phyloP scores from a whole-genome alignment of 1,284 basidiomycete genomes.

The Boletus sp. region DNA sequence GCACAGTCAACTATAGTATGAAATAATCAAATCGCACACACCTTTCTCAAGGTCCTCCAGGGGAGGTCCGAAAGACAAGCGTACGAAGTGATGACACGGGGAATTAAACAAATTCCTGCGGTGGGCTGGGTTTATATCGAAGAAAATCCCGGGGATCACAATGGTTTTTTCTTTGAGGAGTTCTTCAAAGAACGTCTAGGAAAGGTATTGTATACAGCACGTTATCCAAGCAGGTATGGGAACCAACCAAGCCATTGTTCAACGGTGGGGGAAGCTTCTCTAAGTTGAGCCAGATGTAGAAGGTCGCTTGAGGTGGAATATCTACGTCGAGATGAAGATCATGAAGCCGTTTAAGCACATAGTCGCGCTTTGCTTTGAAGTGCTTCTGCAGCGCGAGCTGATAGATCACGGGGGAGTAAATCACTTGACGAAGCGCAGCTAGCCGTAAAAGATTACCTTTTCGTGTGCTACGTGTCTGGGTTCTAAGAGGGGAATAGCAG shows the following conservation, averaged over 20 bases:
- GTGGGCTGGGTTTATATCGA: conserved; percentile 86
- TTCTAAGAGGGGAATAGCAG: conserved; percentile 79
- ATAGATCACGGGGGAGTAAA: background rate
- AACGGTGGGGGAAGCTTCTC: conserved; percentile 74
- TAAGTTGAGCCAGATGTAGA: conserved; percentile 92
- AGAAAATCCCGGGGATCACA: conserved; percentile 89
- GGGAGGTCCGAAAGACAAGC: conserved; percentile 86
- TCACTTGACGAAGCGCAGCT: background rate
- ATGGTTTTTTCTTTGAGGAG: conserved; percentile 88
- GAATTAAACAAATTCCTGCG: conserved; percentile 85
- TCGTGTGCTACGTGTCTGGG: conserved; percentile 68
- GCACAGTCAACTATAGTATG: conserved; percentile 1
- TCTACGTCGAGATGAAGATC: conserved; percentile 75
- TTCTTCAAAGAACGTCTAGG: conserved; percentile 91
- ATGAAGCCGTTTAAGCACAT: conserved; percentile 80
- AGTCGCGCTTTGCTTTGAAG: conserved; percentile 90
- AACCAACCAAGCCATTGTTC: conserved; percentile 79
- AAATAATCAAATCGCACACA: conserved; percentile 26
- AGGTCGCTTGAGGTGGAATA: conserved; percentile 75
- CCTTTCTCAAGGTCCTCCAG: conserved; percentile 81
- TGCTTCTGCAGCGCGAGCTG: conserved; percentile 79
- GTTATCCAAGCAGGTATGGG: background rate
- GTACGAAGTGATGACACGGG: conserved; percentile 87
- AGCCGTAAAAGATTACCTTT: conserved; percentile 43
- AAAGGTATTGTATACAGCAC: background rate